Evolutionary conservation across 1,284 basidiomycete genomes (phyloP), one percentile per base, ranked within the genome.

Genomic region (Paramarasmius palmivorus): DNA sequence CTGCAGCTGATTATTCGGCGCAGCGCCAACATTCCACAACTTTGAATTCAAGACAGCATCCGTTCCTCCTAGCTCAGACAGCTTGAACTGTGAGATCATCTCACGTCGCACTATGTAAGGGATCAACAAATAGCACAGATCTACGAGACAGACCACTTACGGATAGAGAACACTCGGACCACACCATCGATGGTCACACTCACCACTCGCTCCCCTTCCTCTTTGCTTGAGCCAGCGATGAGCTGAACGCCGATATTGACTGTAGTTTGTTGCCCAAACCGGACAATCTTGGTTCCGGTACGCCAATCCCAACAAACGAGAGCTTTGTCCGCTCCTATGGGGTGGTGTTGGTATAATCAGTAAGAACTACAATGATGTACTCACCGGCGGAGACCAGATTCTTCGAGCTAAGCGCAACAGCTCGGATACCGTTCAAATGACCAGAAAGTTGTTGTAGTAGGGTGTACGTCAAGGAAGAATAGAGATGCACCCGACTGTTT

Each of bases 261-360:
- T 14, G 93, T 95, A 26, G 92, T 95, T 73, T 95, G 93, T 68
- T 96, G 93, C 1, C 93, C 93, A 63, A 95, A 95, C 7, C 92
- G 78, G 20, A 94, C 90, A 45, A 95, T 84, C 74, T 95, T 95
- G 29, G 84, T 86, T 2, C 93, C 93, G 10, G 84, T 76, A 4
- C 88, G 79, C 90, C 88, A 92, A 67, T 91, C 86, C 93, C 93
- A 95, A 58, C 92, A 93, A 6, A 95, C 92, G n/a, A 95, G 78
- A 0, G 92, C 93, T 65, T 90, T 89, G 63, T 90, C 88, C 1
- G 57, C 57, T 9, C 56, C 56, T 53, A 17, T 8, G 19, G 10
- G 10, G 14, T 20, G 19, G n/a, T 37, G 17, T 35, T 32, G 35
- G 10, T 6, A 22, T 6, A 40, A 34, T 48, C 35, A 10, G 14